Percentiles rank a stretch among this genome's conserved stretches.
Evolutionary conservation across 192 early-diverging fungal species (phyloP).

Genomic region (Linnemannia zychae): DNA sequence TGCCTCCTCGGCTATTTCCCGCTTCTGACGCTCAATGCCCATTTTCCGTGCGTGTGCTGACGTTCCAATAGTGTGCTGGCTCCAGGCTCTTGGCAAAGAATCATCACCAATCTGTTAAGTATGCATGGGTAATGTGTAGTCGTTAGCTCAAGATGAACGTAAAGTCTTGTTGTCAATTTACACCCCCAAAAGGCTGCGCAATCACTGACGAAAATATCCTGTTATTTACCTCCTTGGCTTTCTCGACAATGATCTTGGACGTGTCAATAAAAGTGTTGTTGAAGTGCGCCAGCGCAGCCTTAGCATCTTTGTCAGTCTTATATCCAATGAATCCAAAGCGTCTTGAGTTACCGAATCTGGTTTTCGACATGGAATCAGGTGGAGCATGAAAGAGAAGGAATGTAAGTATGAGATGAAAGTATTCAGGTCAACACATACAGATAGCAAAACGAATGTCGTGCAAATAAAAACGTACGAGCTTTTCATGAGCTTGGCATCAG

Average conservation of each 20-base stretch:
- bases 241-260: slow-evolving; percentile 87
- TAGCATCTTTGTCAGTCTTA: slow-evolving; percentile 88
- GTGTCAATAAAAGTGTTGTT: slow-evolving; percentile 95
- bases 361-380: background rate
- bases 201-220: background rate
- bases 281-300: slow-evolving; percentile 86
- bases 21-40: slow-evolving; percentile 60
- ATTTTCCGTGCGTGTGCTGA: slow-evolving; percentile 75
- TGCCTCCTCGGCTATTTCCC: slow-evolving; percentile 43
- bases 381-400: background rate
- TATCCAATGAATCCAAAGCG: slow-evolving; percentile 96
- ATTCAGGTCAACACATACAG: background rate
- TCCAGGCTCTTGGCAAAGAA: slow-evolving; percentile 91
- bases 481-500: slow-evolving; percentile 91
- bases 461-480: slow-evolving; percentile 70
- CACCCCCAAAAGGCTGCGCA: background rate
- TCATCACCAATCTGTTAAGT: slow-evolving; percentile 80
- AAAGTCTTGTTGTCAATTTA: background rate
- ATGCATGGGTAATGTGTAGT: background rate
- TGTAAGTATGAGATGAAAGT: background rate
- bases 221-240: slow-evolving; percentile 80
- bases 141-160: background rate
- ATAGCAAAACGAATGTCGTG: background rate
- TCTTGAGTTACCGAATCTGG: slow-evolving; percentile 83
- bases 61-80: slow-evolving; percentile 86